Evolutionary conservation across 1,139 yeast genomes (phyloP), one percentile per base, ranked within the genome.

Genomic region (Kodamaea anthophila): DNA sequence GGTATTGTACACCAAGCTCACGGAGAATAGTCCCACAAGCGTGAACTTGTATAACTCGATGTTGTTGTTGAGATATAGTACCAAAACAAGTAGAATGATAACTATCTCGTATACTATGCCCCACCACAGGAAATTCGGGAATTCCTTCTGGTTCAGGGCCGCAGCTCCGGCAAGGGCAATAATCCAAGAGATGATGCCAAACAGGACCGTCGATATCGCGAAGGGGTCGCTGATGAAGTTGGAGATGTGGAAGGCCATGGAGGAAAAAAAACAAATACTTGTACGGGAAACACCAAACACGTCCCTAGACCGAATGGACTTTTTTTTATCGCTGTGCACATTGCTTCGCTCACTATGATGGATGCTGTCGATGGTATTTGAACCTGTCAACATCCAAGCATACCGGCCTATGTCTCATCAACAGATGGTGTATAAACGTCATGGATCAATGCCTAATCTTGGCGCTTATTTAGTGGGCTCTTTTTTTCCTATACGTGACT

Each of bases 71-170:
- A 79, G 67, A 44, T 86, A 82, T 21, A 85, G 61, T 24, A 75
- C 49, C 16, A 78, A 57, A 29, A 87, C 66, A 20, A 71, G 55
- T 5, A 65, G 34, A 18, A 84, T 69, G 23, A 86, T 49, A 21
- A 83, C 42, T 20, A 87, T 62, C 58, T 91, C 77, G 49, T 77
- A 91, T 5, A 83, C 91, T n/a, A 91, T 58, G 3, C 95, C 95
- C 98, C 98, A 91, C 98, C 98, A 91, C 6, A 93, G 74, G 55
- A 91, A 83, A 41, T 77, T 74, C 2, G 96, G 96, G 51, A 79
- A 85, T 9, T 44, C 46, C 24, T 43, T 45, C 8, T 69, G 58
- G 11, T 65, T 54, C 10, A 79, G 60, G 1, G 93, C 78, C 10
- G 83, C 78, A 9, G 94, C 85, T 2, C 96, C 96, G 4, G 80